Base-by-base conservation (phyloP, 768 basidiomycete species). In the Suillus decipiens region DNA sequence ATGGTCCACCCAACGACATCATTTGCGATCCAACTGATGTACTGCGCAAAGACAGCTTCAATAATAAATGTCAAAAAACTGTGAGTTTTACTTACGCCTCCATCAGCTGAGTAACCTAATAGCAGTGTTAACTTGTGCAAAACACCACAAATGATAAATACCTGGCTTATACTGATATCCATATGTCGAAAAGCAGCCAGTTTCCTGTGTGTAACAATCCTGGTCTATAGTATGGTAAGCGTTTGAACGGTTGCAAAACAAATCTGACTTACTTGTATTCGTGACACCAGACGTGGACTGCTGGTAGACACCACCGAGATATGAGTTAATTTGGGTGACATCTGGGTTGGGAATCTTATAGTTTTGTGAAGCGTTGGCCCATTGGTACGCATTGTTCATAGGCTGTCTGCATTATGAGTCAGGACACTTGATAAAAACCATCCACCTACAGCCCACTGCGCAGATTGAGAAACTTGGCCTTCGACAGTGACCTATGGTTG, bases 101-200 rank as follows among this genome's bases (percentile, higher is more conserved):
- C 75, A 65, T 83, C 78, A 62, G 70, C 61, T 34, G 66, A n/a
- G 56, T 61, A 69, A 41, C 74, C 74, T 75, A 36, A 48, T 15
- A n/a, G 42, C 54, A 53, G 31, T 43, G 6, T 51, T 48, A 15
- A 55, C 56, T 66, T 12, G 31, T 10, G 59, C 14, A 55, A 36
- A n/a, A 10, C 34, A 5, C 34, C 19, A 55, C 51, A 11, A 39
- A 60, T 66, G 66, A 54, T 47, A 82, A 74, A 45, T 66, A 67
- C 88, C 89, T 72, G 92, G 86, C 63, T 81, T 76, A 72, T 95
- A 96, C 72, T 95, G 91, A 69, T 91, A 93, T 2, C 90, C 94
- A 71, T 92, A 96, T 1, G 84, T 77, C 7, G 86, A 81, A 70
- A 82, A 90, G 69, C 89, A 86, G n/a, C 78, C 80, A 5, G 69